Evolutionary conservation across 306 rosid genomes (phyloP), one percentile per base, ranked within the genome.

Genomic region (Dalbergia cultrata): DNA sequence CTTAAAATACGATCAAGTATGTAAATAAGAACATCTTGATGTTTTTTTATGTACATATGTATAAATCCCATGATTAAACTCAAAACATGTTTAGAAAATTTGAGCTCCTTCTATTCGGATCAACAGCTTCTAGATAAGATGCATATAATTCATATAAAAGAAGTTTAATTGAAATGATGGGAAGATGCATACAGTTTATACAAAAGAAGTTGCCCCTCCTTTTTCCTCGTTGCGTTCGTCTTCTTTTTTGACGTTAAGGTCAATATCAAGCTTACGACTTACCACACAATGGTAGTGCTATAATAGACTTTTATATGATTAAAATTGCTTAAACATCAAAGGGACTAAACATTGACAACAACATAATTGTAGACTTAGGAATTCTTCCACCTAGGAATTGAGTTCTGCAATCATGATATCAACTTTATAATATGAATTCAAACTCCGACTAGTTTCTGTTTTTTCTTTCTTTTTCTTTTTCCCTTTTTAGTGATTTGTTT

Each of bases 181-280:
- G 47, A 33, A 35, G 13, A 64, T 14, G 3, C 12, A 49, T 13
- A 13, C 45, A 35, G n/a, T 35, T 64, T 7, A 61, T 64, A n/a
- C 21, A 35, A 64, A 16, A 16, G 8, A 10, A 6, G 26, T 7
- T 35, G n/a, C n/a, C 72, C 9, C 14, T 9, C 11, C 44, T 44
- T 4, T 11, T 5, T 43, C 9, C 31, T n/a, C 11, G 12, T 43
- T 18, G 13, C 17, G 5, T 67, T 41, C 13, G 18, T 43, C 35
- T 18, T 44, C n/a, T 43, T 67, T 67, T 67, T 43, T 8, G 18
- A 43, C 31, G 37, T 62, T 33, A 18, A 41, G 56, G 56, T 67
- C 37, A 67, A 18, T 67, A 43, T 67, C 72, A 67, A 67, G 72
- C 72, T 43, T 67, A 67, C 34, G 8, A 34, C 56, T 43, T 43